These are phyloP conservation scores for Cantharellus cinnabarinus DNA, from an alignment of 768 basidiomycete genomes.

Conservation along the genomic window DNA sequence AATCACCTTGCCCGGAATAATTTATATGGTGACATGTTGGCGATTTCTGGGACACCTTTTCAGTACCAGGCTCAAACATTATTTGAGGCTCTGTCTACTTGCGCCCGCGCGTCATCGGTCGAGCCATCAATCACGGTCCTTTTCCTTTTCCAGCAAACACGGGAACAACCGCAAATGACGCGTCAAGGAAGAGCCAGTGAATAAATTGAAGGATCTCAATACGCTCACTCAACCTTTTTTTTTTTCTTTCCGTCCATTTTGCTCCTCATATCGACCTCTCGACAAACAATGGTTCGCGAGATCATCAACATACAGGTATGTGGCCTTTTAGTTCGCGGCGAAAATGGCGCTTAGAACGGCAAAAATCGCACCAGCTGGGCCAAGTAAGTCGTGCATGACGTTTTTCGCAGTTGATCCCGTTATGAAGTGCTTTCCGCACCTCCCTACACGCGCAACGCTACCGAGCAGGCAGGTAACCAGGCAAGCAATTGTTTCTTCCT, in stretches of 20 bases:
- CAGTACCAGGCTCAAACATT: no score
- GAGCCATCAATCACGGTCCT: no score
- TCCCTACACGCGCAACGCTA: not conserved
- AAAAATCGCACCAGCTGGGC: slow-evolving; percentile 29
- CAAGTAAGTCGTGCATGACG: slow-evolving; percentile 27
- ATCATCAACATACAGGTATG: slow-evolving; percentile 64
- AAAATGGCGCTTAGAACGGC: not conserved
- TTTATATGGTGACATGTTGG: no score
- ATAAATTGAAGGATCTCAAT: no score
- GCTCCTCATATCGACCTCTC: not conserved
- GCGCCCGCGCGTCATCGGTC: no score
- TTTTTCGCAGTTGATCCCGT: slow-evolving; percentile 7
- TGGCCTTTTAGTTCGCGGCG: not conserved
- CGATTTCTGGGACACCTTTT: no score
- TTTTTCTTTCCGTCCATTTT: not conserved
- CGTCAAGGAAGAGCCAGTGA: no score
- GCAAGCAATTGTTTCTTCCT: slow-evolving; percentile 7
- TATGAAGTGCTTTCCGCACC: slow-evolving; percentile 1
- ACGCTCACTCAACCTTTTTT: not conserved
- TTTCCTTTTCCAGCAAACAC: no score
- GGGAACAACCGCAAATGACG: no score
- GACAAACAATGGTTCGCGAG: slow-evolving; percentile 27
- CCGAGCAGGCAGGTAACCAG: slow-evolving; percentile 43
- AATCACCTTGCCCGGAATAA: no score
- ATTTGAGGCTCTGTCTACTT: no score